Evolutionary conservation across 257 asterid genomes (phyloP).

Genomic region (Cinchona pubescens): DNA sequence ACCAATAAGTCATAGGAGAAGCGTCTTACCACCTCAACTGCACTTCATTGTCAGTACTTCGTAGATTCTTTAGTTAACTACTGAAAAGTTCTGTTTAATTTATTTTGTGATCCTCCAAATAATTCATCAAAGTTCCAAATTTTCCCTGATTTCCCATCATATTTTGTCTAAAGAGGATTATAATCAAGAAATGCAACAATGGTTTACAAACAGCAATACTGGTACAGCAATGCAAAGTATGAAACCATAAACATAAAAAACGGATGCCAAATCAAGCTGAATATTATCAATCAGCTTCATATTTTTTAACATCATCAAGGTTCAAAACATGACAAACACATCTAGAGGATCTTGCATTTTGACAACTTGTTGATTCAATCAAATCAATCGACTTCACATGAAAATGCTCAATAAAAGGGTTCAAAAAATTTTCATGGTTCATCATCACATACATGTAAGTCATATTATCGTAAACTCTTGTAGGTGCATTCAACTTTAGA

Average conservation of each 20-base stretch:
- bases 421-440: not conserved
- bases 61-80: not conserved
- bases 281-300: not conserved
- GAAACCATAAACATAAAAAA: not conserved
- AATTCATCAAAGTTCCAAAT: not conserved
- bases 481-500: constrained; percentile 85
- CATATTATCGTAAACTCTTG: constrained; percentile 87
- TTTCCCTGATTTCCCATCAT: not conserved
- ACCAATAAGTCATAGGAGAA: too few relatives aligned
- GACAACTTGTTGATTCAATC: not conserved
- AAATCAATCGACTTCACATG: not conserved
- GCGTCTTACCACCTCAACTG: too few relatives aligned
- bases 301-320: not conserved
- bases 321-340: not conserved
- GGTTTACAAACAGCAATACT: not conserved
- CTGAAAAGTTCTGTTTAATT: not conserved
- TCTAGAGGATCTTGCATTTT: not conserved
- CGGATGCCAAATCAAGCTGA: not conserved
- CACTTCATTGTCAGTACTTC: too few relatives aligned
- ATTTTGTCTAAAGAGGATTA: not conserved
- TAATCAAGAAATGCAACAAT: not conserved
- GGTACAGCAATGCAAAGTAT: not conserved
- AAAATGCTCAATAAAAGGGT: not conserved
- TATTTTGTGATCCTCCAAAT: not conserved
- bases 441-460: constrained; percentile 60